phyloP scores from a whole-genome alignment of 768 basidiomycete species.

The Paxillus involutus region DNA sequence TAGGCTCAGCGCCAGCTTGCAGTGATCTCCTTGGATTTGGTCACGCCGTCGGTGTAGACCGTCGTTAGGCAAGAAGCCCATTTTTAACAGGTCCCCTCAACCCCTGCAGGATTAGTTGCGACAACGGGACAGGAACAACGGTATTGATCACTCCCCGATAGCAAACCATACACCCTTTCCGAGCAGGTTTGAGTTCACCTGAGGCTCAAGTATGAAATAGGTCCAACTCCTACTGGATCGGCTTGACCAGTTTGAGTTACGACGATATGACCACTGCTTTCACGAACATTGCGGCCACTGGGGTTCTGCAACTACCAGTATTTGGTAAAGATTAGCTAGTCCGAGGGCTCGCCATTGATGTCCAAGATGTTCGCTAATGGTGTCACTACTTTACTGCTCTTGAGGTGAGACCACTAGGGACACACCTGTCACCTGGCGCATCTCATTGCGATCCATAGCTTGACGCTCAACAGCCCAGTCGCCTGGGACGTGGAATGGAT shows the following conservation, averaged over 20 bases:
- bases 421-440: background rate
- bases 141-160: background rate
- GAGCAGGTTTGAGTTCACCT: background rate
- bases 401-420: background rate
- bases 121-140: background rate
- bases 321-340: no score
- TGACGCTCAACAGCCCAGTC: slow-evolving; percentile 28
- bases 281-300: no score
- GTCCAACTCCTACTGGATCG: slow-evolving; percentile 57
- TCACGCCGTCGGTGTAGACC: background rate
- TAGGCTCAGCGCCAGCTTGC: background rate
- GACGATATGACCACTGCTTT: slow-evolving; percentile 51
- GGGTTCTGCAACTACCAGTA: no score
- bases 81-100: background rate
- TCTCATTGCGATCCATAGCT: background rate
- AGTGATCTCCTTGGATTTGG: background rate
- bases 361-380: background rate
- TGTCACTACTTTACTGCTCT: background rate
- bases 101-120: background rate
- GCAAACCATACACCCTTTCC: background rate
- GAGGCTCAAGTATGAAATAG: background rate
- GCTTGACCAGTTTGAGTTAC: slow-evolving; percentile 40
- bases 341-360: background rate
- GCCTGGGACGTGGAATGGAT: no score
- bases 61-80: no score